Evolutionary conservation across 805 yeast genomes (phyloP).

Genomic region (Hanseniaspora valbyensis): DNA sequence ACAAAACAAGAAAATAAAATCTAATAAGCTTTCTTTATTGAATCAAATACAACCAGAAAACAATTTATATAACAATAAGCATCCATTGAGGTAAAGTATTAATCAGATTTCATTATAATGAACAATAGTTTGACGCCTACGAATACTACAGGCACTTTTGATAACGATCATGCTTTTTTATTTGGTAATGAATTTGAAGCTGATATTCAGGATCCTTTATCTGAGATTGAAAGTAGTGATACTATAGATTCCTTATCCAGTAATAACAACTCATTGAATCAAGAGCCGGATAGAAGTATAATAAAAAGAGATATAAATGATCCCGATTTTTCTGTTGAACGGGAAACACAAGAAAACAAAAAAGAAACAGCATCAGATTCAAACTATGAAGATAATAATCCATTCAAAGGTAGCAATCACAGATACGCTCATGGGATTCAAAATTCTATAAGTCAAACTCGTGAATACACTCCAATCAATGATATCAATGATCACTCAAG

Average conservation of each 20-base stretch:
- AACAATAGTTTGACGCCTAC: background rate
- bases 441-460: conserved; percentile 19
- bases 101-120: too few relatives aligned
- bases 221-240: background rate
- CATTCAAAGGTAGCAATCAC: conserved; percentile 31
- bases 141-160: background rate
- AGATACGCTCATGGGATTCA: conserved; percentile 31
- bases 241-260: background rate
- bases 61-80: too few relatives aligned
- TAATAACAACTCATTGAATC: background rate
- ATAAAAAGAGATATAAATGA: background rate
- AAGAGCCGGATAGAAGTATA: background rate
- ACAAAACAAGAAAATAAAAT: too few relatives aligned
- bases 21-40: too few relatives aligned
- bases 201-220: background rate
- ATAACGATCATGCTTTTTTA: conserved; percentile 3
- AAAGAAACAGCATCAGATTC: conserved; percentile 16
- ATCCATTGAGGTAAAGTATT: too few relatives aligned
- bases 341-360: conserved; percentile 1
- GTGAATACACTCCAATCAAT: background rate
- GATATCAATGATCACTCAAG: background rate
- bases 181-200: conserved; percentile 1
- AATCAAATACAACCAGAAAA: too few relatives aligned
- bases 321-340: too few relatives aligned
- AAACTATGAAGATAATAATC: conserved; percentile 33